Base-by-base conservation (phyloP, 805 yeast species). In the Saccharomycopsis lassenensis region DNA sequence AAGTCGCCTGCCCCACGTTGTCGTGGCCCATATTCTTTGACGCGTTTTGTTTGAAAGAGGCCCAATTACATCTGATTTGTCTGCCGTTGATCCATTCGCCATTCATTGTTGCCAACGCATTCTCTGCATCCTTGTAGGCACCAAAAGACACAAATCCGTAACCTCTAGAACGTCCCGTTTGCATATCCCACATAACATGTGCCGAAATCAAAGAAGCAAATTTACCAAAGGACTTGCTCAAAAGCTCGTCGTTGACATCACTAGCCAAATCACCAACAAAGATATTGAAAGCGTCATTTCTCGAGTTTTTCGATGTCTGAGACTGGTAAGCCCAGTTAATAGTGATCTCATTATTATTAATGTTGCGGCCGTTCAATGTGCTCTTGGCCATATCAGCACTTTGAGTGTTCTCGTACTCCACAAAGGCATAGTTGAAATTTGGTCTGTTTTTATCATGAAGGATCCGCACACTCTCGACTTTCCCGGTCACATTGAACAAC, bases 151-250 rank as follows among this genome's bases (percentile, higher is more conserved):
- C 91, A 56, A 86, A 85, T 2, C 95, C 95, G 52, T 85, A 85
- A 24, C 95, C 94, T 58, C 95, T 67, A 2, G 94, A 83, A 52
- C 94, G 67, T 29, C 93, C 91, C 18, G 91, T 79, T 55, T 82
- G 87, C 93, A 84, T 83, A 55, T 86, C 95, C 95, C 95, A 85
- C 95, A 85, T 86, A 22, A 85, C 95, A 48, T 85, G 86, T 8
- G 94, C 95, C 55, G 82, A 91, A 31, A 72, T 61, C 49, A 81
- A 61, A 1, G 85, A 69, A 12, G 64, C 62, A 54, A 70, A 80
- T 38, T 63, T 61, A 4, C 61, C 47, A 52, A 85, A 85, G 8
- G 79, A 64, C 29, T 56, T 58, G 35, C 63, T 63, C 44, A 85
- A 65, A 12, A 71, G 52, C 46, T 80, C 93, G 57, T 86, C 95